Evolutionary conservation across 352 stramenopile species (phyloP).

Genomic region (Albugo candida): DNA sequence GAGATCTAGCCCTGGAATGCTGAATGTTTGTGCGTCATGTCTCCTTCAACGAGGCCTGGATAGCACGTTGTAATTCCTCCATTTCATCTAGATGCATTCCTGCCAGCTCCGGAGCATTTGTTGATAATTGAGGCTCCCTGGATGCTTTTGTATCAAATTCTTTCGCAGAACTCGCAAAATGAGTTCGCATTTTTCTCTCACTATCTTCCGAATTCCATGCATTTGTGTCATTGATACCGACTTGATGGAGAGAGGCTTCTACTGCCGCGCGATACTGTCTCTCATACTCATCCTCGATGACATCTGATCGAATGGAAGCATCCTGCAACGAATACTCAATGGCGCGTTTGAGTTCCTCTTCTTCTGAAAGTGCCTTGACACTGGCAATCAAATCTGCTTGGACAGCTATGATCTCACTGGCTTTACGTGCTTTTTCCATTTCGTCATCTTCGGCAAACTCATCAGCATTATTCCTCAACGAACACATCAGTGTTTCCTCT

Average conservation of each 20-base stretch:
- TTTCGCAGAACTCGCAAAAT: too few relatives aligned
- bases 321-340: slow-evolving; percentile 37
- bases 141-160: too few relatives aligned
- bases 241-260: slow-evolving; percentile 18
- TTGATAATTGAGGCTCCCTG: slow-evolving; percentile 24
- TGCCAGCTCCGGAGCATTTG: slow-evolving; percentile 35
- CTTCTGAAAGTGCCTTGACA: slow-evolving; percentile 44
- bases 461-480: slow-evolving; percentile 24
- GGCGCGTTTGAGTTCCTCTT: slow-evolving; percentile 46
- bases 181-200: too few relatives aligned
- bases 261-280: slow-evolving; percentile 17
- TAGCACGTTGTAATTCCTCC: slow-evolving; percentile 61
- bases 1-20: not conserved
- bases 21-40: slow-evolving; percentile 9
- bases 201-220: too few relatives aligned
- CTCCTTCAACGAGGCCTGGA: slow-evolving; percentile 50
- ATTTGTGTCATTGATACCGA: too few relatives aligned
- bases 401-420: slow-evolving; percentile 57
- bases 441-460: slow-evolving; percentile 16
- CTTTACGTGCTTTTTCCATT: slow-evolving; percentile 26
- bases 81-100: slow-evolving; percentile 36
- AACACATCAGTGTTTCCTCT: slow-evolving; percentile 51
- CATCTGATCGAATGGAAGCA: not conserved
- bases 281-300: not conserved
- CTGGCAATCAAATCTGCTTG: slow-evolving; percentile 50